A percentile compares a stretch with the other conserved stretches of the same genome.
These are phyloP conservation scores for Jamesozyma lodderae DNA, from an alignment of 805 yeast genomes.

Conservation along the genomic window DNA sequence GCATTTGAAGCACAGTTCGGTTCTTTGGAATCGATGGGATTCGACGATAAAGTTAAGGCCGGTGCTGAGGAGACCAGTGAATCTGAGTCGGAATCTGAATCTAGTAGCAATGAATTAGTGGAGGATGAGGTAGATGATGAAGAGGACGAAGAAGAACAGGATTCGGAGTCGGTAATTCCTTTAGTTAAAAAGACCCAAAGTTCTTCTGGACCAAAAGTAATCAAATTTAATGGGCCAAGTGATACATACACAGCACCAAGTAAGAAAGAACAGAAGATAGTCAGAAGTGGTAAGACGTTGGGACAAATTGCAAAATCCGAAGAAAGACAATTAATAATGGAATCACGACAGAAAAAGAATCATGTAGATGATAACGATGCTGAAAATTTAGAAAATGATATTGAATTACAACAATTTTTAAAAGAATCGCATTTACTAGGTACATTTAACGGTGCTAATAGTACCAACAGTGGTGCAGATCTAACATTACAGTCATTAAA, in stretches of 20 bases:
- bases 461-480: constrained; percentile 50
- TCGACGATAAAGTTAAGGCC: constrained; percentile 36
- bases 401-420: constrained; percentile 61
- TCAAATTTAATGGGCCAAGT: constrained; percentile 22
- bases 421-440: constrained; percentile 60
- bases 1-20: constrained; percentile 63
- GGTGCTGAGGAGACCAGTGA: not conserved
- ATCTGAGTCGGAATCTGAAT: not conserved
- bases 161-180: constrained; percentile 11
- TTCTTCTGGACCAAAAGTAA: constrained; percentile 15
- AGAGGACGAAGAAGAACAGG: constrained; percentile 16
- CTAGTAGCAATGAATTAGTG: constrained; percentile 6
- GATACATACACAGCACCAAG: constrained; percentile 26
- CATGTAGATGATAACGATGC: constrained; percentile 32
- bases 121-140: constrained; percentile 10
- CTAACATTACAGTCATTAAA: constrained; percentile 49
- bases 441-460: constrained; percentile 23
- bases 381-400: constrained; percentile 56
- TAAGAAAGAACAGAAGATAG: constrained; percentile 42
- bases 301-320: constrained; percentile 27
- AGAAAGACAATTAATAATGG: constrained; percentile 14
- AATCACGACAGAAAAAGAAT: constrained; percentile 17
- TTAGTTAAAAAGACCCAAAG: not conserved
- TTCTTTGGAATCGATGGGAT: constrained; percentile 45
- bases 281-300: constrained; percentile 51